phyloP scores from a whole-genome alignment of 2,329 filamentous ascomycete species.

The Cordyceps pruinosa region DNA sequence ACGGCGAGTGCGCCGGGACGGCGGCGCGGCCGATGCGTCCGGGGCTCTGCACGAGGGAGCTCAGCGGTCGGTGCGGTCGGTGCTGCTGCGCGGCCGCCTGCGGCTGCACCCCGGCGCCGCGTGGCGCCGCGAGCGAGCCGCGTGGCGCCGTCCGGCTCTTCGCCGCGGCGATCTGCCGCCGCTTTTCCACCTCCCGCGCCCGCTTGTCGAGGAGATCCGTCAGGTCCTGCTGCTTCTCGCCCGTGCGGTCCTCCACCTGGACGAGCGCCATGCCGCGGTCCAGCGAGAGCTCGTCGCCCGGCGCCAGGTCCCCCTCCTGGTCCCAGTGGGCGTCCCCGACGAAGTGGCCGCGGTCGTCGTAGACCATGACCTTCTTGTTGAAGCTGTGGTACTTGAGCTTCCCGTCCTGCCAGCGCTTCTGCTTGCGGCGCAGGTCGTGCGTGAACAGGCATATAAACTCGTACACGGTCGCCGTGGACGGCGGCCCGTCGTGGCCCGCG shows the following conservation, averaged over 20 bases:
- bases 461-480: constrained; percentile 65
- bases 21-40: constrained; percentile 27
- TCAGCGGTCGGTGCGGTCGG: constrained; percentile 38
- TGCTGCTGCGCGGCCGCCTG: constrained; percentile 26
- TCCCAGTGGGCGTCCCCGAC: constrained; percentile 82
- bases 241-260: constrained; percentile 71
- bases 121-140: background rate
- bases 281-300: constrained; percentile 75
- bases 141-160: constrained; percentile 22
- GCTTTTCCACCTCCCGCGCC: constrained; percentile 47
- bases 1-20: constrained; percentile 28
- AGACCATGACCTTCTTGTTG: constrained; percentile 87
- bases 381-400: constrained; percentile 81
- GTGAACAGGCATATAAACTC: constrained; percentile 86
- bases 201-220: constrained; percentile 67
- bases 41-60: constrained; percentile 24
- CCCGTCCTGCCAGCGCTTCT: constrained; percentile 92
- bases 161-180: constrained; percentile 38
- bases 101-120: constrained; percentile 17
- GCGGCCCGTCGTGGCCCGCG: background rate
- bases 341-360: constrained; percentile 72
- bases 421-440: constrained; percentile 75
- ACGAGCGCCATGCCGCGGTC: constrained; percentile 71
- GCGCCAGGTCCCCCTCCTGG: constrained; percentile 58
- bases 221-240: constrained; percentile 68